These are phyloP conservation scores for Cyberlindnera meyerae DNA, from an alignment of 805 yeast species.

Conservation along the genomic window DNA sequence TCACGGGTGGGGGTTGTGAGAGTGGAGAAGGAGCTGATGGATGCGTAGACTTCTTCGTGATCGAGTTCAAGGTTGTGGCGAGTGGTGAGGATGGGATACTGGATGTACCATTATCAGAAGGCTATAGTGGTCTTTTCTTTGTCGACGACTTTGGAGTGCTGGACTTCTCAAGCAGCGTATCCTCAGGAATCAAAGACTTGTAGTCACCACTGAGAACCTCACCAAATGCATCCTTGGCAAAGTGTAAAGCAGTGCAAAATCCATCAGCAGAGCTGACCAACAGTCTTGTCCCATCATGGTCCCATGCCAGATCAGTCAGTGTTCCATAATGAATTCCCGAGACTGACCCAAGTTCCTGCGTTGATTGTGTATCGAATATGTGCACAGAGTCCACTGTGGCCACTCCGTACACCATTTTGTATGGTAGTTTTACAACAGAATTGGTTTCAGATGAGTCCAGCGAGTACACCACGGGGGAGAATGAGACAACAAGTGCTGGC, in stretches of 20 bases:
- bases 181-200: conserved; percentile 13
- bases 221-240: conserved; percentile 56
- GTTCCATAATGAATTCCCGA: conserved; percentile 84
- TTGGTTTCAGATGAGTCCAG: conserved; percentile 18
- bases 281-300: conserved; percentile 63
- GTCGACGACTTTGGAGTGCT: conserved; percentile 12
- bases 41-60: background rate
- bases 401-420: conserved; percentile 83
- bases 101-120: background rate
- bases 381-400: conserved; percentile 86
- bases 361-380: conserved; percentile 72
- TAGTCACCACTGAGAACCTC: conserved; percentile 30
- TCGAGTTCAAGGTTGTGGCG: conserved; percentile 1
- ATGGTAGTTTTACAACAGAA: conserved; percentile 53
- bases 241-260: conserved; percentile 66
- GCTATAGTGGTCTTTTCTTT: conserved; percentile 2
- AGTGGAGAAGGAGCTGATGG: conserved; percentile 2
- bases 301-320: conserved; percentile 86
- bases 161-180: conserved; percentile 3
- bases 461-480: conserved; percentile 63
- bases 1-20: conserved; percentile 7
- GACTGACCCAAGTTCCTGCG: conserved; percentile 65
- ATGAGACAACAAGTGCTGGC: conserved; percentile 80
- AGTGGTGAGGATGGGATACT: conserved; percentile 5
- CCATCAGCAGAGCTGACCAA: conserved; percentile 89